Conservation (phyloP, 2,329 filamentous ascomycete genomes). For the Phoma sp. region DNA sequence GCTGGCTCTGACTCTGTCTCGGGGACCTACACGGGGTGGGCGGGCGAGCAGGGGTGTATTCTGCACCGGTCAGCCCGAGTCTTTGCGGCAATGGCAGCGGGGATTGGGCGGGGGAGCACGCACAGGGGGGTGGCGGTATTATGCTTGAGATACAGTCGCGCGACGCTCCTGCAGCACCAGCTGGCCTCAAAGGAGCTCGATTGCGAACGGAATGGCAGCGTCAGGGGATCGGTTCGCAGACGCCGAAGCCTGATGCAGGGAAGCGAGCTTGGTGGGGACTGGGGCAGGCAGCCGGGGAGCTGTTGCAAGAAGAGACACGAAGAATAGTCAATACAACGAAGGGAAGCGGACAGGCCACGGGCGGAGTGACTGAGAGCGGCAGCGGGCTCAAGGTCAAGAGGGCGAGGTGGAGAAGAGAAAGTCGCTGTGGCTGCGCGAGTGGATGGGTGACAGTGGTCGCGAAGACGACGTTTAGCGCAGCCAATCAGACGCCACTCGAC, state of each 20-base stretch:
- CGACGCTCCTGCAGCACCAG: slow-evolving; percentile 38
- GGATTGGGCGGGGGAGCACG: not conserved
- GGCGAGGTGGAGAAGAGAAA: slow-evolving; percentile 3
- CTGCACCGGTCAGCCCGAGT: not conserved
- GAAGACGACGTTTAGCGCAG: not conserved
- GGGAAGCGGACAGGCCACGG: slow-evolving; percentile 17
- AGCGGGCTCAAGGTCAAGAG: not conserved
- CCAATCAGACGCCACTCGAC: slow-evolving; percentile 1
- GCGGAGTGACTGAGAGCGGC: slow-evolving; percentile 12
- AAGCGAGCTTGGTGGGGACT: slow-evolving; percentile 14
- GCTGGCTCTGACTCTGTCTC: slow-evolving; percentile 2
- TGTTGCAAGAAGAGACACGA: slow-evolving; percentile 28
- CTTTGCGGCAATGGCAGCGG: not conserved
- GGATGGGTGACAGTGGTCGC: not conserved
- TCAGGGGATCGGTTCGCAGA: slow-evolving; percentile 19
- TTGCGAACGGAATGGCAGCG: slow-evolving; percentile 11
- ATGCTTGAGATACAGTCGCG: slow-evolving; percentile 10
- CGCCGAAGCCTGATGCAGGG: slow-evolving; percentile 22
- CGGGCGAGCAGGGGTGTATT: not conserved
- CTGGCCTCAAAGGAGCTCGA: slow-evolving; percentile 41
- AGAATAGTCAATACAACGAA: slow-evolving; percentile 33
- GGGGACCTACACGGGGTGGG: not conserved
- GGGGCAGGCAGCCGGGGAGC: slow-evolving; percentile 5
- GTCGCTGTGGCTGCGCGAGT: slow-evolving; percentile 1
- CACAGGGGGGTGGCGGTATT: not conserved